Percentiles rank a stretch among this genome's conserved stretches.
Conservation (phyloP, 2,329 filamentous ascomycete genomes). For the Fusarium sp. region DNA sequence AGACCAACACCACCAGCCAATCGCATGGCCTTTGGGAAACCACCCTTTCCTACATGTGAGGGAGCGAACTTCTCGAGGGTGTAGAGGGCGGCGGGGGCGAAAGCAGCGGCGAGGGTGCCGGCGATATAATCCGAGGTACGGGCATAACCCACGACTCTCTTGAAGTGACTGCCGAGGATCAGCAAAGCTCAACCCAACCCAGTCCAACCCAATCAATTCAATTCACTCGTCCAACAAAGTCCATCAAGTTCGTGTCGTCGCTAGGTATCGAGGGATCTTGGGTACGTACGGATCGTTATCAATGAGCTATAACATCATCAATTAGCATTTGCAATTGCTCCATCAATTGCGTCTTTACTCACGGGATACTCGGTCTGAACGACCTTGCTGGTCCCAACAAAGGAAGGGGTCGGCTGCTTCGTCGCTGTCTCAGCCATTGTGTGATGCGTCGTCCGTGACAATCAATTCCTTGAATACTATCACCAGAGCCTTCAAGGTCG, state of each 20-base stretch:
- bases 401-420: slow-evolving; percentile 54
- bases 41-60: slow-evolving; percentile 84
- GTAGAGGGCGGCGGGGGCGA: slow-evolving; percentile 79
- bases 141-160: slow-evolving; percentile 88
- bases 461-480: slow-evolving; percentile 48
- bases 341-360: slow-evolving; percentile 55
- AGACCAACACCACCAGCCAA: slow-evolving; percentile 79
- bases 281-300: slow-evolving; percentile 92
- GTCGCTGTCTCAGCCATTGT: slow-evolving; percentile 56
- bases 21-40: slow-evolving; percentile 86
- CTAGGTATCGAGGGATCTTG: slow-evolving; percentile 6
- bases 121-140: slow-evolving; percentile 84
- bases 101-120: slow-evolving; percentile 75
- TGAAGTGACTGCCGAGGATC: slow-evolving; percentile 77
- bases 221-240: not conserved
- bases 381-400: slow-evolving; percentile 72
- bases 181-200: slow-evolving; percentile 44
- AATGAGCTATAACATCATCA: slow-evolving; percentile 79
- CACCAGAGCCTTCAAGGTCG: slow-evolving; percentile 43
- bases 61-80: slow-evolving; percentile 87
- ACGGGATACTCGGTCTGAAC: slow-evolving; percentile 89
- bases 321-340: slow-evolving; percentile 43
- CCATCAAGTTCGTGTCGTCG: slow-evolving; percentile 3
- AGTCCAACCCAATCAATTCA: not conserved
- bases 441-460: slow-evolving; percentile 47